These are phyloP conservation scores for Gnomoniopsis smithogilvyi DNA, from an alignment of 2,329 filamentous ascomycete species.

Conservation along the genomic window DNA sequence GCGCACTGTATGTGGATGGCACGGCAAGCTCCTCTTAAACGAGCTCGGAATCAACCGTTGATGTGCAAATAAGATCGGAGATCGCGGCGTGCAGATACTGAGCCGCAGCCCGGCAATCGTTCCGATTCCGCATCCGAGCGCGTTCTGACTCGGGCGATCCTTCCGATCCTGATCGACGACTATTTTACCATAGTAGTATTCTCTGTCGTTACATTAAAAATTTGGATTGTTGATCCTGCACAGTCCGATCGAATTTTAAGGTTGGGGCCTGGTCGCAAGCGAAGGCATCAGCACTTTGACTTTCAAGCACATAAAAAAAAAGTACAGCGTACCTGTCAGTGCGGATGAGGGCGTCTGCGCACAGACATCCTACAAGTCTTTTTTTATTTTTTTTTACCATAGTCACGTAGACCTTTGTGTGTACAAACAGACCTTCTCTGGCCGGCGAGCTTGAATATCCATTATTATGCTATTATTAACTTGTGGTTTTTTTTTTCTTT, in stretches of 20 bases:
- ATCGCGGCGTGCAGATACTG: neutral
- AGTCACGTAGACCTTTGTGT: neutral
- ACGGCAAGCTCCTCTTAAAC: neutral
- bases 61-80: neutral
- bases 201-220: neutral
- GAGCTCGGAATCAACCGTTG: neutral
- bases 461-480: neutral
- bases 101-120: neutral
- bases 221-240: too few relatives aligned
- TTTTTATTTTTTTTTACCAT: too few relatives aligned
- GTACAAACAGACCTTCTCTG: neutral
- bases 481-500: neutral
- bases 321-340: too few relatives aligned
- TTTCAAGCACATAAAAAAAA: too few relatives aligned
- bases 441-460: neutral
- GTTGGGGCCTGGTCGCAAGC: too few relatives aligned
- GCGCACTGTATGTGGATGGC: too few relatives aligned
- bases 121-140: neutral
- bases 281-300: too few relatives aligned
- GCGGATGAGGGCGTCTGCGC: too few relatives aligned
- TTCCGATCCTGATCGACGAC: neutral
- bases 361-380: too few relatives aligned
- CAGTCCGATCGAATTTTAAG: too few relatives aligned
- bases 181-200: neutral
- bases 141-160: neutral